Evolutionary conservation across 495 filamentous ascomycete species (phyloP), one percentile per base, ranked within the genome.

Genomic region (Penicillium paxilli): DNA sequence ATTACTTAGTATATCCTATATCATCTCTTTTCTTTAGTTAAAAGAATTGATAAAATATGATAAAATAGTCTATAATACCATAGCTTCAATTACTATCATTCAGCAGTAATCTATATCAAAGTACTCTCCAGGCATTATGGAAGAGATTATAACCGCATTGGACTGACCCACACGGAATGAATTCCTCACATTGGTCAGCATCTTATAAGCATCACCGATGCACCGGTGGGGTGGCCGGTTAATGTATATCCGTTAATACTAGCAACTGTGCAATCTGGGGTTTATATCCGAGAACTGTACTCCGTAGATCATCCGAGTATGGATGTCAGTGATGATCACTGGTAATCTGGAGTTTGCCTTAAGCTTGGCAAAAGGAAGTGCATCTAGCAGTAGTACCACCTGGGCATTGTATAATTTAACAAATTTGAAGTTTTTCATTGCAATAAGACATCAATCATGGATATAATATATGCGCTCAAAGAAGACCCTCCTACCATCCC

Each of bases 101-200:
- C 10, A 33, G 12, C 10, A 44, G n/a, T n/a, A n/a, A n/a, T n/a
- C n/a, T n/a, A n/a, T n/a, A n/a, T n/a, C n/a, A n/a, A n/a, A n/a
- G n/a, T n/a, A n/a, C n/a, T n/a, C n/a, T n/a, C n/a, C n/a, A n/a
- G n/a, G n/a, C 21, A 22, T 12, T 44, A 40, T 49, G 56, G 52
- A 53, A 51, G 57, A 63, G 53, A 57, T 26, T 59, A 63, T 63
- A 63, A 17, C 60, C 56, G 56, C n/a, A 38, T 30, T 41, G 23
- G 44, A 47, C 49, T 44, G 28, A 32, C 47, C 21, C 52, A 26
- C 40, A 2, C 47, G 45, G 45, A 60, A 55, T 17, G 2, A 19
- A 51, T 51, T 54, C 32, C 45, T 49, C 3, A 19, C 49, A 49
- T 63, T 63, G 56, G 60, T 63, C 60, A 63, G 49, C 60, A 47